Evolutionary conservation across 257 asterid genomes (phyloP), one percentile per base, ranked within the genome.

Genomic region (Solanum chilense): DNA sequence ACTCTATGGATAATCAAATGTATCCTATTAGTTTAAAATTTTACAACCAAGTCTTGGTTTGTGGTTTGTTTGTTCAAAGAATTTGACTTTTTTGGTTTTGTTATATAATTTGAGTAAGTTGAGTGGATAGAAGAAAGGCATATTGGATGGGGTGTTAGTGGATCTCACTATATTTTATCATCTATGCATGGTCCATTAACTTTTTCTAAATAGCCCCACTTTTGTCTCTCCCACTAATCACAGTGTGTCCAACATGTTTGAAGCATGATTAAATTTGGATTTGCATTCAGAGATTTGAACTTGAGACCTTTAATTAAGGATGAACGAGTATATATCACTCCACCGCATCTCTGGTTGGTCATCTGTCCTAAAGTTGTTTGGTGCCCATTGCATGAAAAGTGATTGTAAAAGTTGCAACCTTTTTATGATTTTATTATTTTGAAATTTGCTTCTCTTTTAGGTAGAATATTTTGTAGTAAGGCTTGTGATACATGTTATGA

Each of bases 1-100:
- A 82, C 78, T 70, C 47, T 13, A 82, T 81, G 85, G 85, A 47
- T 47, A 47, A 47, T 80, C 11, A 80, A 80, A 29, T 80, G 45
- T 9, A 47, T 80, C 85, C 68, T 16, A 25, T 37, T 77, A 13
- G 64, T 78, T 9, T 73, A 20, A 23, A 12, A 73, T 35, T 21
- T 74, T 41, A 14, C 82, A 41, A 23, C 82, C 82, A 23, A n/a
- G 23, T 41, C 37, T 76, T 31, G 69, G 3, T 56, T 12, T 81
- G 12, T 81, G 29, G 66, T 81, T 29, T 29, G 66, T 81, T 81
- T 18, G 20, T 49, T 81, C 45, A 29, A 29, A 47, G 9, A 49
- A 29, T 80, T 68, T 3, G 6, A 44, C 39, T 44, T 45, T 7
- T 9, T 7, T 37, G 1, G 9, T 7, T 27, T 27, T 45, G 23